phyloP scores from a whole-genome alignment of 805 yeast species.

The Saccharomycopsis schoenii region DNA sequence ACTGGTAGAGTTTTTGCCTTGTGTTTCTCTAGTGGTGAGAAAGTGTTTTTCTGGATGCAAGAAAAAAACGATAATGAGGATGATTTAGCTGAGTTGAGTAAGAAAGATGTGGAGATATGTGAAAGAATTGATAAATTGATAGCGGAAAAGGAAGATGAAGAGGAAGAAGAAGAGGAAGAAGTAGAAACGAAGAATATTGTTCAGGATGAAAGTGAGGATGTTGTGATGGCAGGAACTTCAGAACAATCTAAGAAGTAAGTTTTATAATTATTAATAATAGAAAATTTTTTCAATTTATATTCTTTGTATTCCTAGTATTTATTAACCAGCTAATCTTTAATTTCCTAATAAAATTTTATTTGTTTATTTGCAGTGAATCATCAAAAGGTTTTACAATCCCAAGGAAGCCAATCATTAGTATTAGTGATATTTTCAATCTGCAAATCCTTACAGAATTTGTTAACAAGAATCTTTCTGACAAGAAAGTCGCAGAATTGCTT shows the following conservation, averaged over 20 bases:
- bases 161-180: slow-evolving; percentile 21
- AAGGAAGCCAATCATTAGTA: neutral
- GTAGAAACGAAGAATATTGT: slow-evolving; percentile 10
- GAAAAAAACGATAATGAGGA: slow-evolving; percentile 57
- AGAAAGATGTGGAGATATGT: slow-evolving; percentile 43
- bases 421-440: neutral
- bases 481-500: slow-evolving; percentile 27
- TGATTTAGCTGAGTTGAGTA: slow-evolving; percentile 44
- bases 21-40: slow-evolving; percentile 56
- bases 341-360: neutral
- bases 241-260: neutral
- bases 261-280: neutral
- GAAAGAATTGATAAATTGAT: slow-evolving; percentile 40
- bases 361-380: neutral
- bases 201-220: neutral
- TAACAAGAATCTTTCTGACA: slow-evolving; percentile 23
- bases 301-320: neutral
- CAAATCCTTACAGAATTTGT: slow-evolving; percentile 1
- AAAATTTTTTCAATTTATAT: neutral
- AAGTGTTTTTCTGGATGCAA: slow-evolving; percentile 61
- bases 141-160: slow-evolving; percentile 31
- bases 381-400: neutral
- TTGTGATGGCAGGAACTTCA: neutral
- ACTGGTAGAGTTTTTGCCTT: slow-evolving; percentile 72
- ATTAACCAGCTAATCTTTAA: neutral